These are phyloP conservation scores for Aspergillus bombycis DNA, from an alignment of 2,329 filamentous ascomycete species.

Conservation along the genomic window DNA sequence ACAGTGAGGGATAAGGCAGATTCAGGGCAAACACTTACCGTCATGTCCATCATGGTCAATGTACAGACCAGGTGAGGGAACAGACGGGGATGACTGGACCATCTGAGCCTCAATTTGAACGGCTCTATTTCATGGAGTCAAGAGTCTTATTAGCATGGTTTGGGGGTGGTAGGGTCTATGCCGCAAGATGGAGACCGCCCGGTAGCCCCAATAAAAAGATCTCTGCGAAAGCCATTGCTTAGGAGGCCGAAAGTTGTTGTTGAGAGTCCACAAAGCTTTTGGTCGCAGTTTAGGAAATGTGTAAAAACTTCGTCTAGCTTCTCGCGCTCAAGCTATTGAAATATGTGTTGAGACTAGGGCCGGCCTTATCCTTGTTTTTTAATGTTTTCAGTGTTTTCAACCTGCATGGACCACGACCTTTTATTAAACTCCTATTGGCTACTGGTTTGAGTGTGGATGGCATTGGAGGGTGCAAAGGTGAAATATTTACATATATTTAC, in stretches of 20 bases:
- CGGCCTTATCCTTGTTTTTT: not conserved
- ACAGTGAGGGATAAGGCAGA: not conserved
- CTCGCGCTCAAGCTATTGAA: not conserved
- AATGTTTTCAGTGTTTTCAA: not conserved
- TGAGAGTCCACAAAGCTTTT: no score
- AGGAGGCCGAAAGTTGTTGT: no score
- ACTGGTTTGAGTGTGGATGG: no score
- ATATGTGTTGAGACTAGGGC: not conserved
- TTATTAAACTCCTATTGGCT: not conserved
- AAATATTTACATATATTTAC: no score
- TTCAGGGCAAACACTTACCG: not conserved
- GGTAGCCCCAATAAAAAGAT: no score
- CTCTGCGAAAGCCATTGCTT: no score
- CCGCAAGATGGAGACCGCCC: no score
- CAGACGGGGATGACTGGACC: not conserved
- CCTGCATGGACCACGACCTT: not conserved
- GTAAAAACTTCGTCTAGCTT: not conserved
- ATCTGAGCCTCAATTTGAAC: not conserved
- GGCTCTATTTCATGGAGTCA: not conserved
- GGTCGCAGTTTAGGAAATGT: no score
- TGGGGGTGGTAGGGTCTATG: no score
- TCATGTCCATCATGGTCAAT: not conserved
- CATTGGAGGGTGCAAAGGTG: no score
- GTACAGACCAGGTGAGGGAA: not conserved
- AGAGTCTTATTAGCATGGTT: no score